Conservation (phyloP, 2,329 filamentous ascomycete species). For the Nothomitra cinnamomea region DNA sequence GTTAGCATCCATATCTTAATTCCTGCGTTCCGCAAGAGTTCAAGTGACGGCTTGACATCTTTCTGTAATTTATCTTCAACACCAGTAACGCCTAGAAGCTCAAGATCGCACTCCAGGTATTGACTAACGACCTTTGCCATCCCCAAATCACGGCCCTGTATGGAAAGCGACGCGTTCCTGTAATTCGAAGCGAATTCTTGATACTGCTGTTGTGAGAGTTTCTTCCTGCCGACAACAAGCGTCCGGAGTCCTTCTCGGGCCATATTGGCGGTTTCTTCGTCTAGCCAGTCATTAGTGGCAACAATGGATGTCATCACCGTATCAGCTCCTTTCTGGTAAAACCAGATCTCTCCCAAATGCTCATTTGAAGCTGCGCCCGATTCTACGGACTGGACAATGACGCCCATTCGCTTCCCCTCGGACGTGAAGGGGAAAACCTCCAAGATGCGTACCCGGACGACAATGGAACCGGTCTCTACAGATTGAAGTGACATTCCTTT, state of each 20-base stretch:
- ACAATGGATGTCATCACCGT: constrained; percentile 97
- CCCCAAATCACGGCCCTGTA: constrained; percentile 62
- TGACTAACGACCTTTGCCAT: constrained; percentile 68
- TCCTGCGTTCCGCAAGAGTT: constrained; percentile 86
- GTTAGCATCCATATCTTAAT: constrained; percentile 99
- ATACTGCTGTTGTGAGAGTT: constrained; percentile 63
- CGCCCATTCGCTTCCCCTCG: constrained; percentile 95
- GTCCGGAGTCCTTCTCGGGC: constrained; percentile 89
- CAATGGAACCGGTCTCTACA: constrained; percentile 50
- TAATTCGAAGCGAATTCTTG: constrained; percentile 60
- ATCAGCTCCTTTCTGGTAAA: constrained; percentile 96
- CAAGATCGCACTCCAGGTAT: constrained; percentile 72
- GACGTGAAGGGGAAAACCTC: constrained; percentile 97
- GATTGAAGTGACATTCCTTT: constrained; percentile 72
- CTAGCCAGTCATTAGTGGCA: constrained; percentile 91
- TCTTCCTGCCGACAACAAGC: constrained; percentile 84
- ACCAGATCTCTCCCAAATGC: constrained; percentile 72
- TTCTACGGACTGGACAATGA: constrained; percentile 73
- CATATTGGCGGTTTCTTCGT: constrained; percentile 99
- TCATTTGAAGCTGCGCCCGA: constrained; percentile 31
- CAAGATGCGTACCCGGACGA: constrained; percentile 74
- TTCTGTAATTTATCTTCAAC: constrained; percentile 94
- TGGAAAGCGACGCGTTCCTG: constrained; percentile 61
- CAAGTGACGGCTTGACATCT: constrained; percentile 88
- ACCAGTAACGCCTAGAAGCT: constrained; percentile 90